A percentile compares a stretch with the other conserved stretches of the same genome.
phyloP scores from a whole-genome alignment of 2,329 filamentous ascomycete species.

The Botrytis cinerea region DNA sequence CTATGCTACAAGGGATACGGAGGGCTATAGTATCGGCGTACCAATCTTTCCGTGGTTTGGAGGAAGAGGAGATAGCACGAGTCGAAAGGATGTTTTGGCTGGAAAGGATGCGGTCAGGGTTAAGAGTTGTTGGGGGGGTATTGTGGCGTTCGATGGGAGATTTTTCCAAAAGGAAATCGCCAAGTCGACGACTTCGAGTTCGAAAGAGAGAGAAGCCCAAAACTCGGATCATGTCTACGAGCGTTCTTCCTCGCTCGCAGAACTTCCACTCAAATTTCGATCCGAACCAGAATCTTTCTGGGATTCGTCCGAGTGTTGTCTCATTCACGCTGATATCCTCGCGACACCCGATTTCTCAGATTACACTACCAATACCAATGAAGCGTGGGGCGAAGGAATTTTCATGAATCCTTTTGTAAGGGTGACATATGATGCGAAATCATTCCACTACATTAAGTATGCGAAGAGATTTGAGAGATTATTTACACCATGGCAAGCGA shows the following conservation, averaged over 20 bases:
- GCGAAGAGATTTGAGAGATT: conserved; percentile 67
- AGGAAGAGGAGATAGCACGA: conserved; percentile 52
- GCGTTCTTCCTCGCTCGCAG: neutral
- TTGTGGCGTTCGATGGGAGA: conserved; percentile 65
- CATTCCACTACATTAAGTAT: conserved; percentile 59
- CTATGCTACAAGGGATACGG: conserved; percentile 68
- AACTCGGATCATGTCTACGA: conserved; percentile 27
- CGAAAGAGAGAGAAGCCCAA: conserved; percentile 2
- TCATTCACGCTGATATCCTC: conserved; percentile 54
- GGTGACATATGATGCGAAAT: conserved; percentile 63
- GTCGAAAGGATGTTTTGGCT: conserved; percentile 61
- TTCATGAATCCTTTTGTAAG: conserved; percentile 76
- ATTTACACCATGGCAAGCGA: conserved; percentile 58
- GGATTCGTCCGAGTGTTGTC: conserved; percentile 66
- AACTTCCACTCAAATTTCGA: conserved; percentile 49
- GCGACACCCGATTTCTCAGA: conserved; percentile 33
- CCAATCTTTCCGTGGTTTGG: conserved; percentile 71
- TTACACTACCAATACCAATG: conserved; percentile 18
- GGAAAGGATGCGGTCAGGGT: conserved; percentile 67
- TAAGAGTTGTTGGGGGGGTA: conserved; percentile 75
- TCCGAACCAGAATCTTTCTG: conserved; percentile 60
- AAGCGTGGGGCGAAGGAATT: conserved; percentile 54
- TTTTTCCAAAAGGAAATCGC: conserved; percentile 52
- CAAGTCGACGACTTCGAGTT: neutral
- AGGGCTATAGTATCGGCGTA: conserved; percentile 63